A percentile compares a stretch with the other conserved stretches of the same genome.
These are phyloP conservation scores for Fusarium succisae DNA, from an alignment of 2,329 filamentous ascomycete species.

Conservation along the genomic window DNA sequence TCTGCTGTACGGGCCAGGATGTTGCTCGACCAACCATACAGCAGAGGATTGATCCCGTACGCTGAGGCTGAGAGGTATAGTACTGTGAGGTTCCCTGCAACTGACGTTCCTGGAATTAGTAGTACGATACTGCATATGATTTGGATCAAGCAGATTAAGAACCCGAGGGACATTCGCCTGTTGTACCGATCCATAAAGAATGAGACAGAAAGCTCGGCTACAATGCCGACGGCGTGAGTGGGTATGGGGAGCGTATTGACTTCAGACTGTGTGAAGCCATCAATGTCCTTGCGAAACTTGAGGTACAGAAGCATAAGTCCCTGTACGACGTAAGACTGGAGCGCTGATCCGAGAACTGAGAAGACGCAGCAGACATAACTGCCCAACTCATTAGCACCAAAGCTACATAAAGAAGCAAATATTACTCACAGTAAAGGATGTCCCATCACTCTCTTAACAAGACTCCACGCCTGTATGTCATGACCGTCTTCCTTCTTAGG, in stretches of 20 bases:
- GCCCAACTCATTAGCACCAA: background rate
- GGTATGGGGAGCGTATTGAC: slow-evolving; percentile 41
- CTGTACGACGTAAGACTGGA: slow-evolving; percentile 39
- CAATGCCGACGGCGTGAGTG: slow-evolving; percentile 40
- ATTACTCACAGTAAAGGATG: slow-evolving; percentile 42
- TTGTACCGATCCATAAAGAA: slow-evolving; percentile 35
- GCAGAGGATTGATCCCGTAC: slow-evolving; percentile 38
- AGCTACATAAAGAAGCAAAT: fast-evolving
- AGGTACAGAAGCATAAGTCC: slow-evolving; percentile 40
- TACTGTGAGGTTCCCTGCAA: slow-evolving; percentile 27
- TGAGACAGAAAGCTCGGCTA: slow-evolving; percentile 31
- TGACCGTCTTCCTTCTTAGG: slow-evolving; percentile 48
- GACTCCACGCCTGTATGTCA: slow-evolving; percentile 45
- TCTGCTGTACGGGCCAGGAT: slow-evolving; percentile 42
- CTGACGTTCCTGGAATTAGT: slow-evolving; percentile 26
- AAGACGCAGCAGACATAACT: slow-evolving; percentile 42
- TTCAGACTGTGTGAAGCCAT: slow-evolving; percentile 36
- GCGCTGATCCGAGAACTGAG: slow-evolving; percentile 37
- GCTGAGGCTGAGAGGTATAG: slow-evolving; percentile 38
- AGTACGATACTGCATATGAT: slow-evolving; percentile 28
- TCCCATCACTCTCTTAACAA: slow-evolving; percentile 42
- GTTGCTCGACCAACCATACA: slow-evolving; percentile 42
- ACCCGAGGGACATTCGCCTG: slow-evolving; percentile 5
- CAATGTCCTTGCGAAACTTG: slow-evolving; percentile 31
- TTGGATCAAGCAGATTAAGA: slow-evolving; percentile 27